Evolutionary conservation across 2,329 filamentous ascomycete species (phyloP), one percentile per base, ranked within the genome.

Genomic region (Parafenestella ontariensis): DNA sequence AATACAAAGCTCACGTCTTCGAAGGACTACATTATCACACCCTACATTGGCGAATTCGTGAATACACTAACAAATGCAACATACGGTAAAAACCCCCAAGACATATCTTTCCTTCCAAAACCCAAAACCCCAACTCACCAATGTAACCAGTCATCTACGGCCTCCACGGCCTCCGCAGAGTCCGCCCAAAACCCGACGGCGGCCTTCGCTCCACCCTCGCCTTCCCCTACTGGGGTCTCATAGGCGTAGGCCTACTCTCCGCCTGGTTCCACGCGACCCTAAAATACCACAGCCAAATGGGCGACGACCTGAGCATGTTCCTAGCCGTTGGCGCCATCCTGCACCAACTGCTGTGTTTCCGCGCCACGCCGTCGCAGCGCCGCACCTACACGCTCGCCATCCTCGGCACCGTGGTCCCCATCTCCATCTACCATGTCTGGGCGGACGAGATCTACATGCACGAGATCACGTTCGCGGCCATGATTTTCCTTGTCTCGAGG

Each of bases 261-360:
- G 76, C 70, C 6, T 72, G 75, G 55, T 81, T 77, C 54, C 79
- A 81, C 64, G 69, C 76, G 1, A 79, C 76, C 0, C 55, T 80
- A 41, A 79, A 79, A 50, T 79, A 79, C 53, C 77, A 79, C 58
- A 77, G 76, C 42, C 78, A 81, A 61, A 79, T 80, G 78, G 75
- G 78, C 58, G 85, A 87, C 60, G 84, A 87, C 61, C 72, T 86
- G n/a, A 82, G 82, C 49, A 86, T 86, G 84, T 78, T 86, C 26
- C 70, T 83, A 11, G 77, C 85, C 4, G 79, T 78, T 20, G 82
- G 80, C 55, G 76, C 82, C 0, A 77, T 86, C 49, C 74, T 86
- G 5, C 81, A 84, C 43, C 79, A 80, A 44, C 70, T 82, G 4
- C 77, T 79, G 50, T 81, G 79, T 11, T 75, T 77, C 31, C 74